A percentile compares a stretch with the other conserved stretches of the same genome.
Evolutionary conservation across 2,329 filamentous ascomycete genomes (phyloP).

Genomic region (Microcyclospora tardicrescens): DNA sequence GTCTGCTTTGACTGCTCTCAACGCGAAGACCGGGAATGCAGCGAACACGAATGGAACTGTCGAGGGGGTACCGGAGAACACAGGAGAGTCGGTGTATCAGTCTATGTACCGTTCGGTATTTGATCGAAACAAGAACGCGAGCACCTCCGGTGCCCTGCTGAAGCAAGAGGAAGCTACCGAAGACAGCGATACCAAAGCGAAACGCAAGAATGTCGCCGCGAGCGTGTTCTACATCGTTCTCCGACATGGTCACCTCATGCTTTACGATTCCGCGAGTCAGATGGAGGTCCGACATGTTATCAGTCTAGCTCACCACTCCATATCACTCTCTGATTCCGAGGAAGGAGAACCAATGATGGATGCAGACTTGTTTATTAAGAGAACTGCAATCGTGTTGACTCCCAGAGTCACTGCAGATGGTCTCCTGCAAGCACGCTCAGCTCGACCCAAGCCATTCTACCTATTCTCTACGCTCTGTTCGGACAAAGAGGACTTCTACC

Average conservation of each 20-base stretch:
- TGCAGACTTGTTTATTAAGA: constrained; percentile 89
- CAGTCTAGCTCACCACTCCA: constrained; percentile 73
- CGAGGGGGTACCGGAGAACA: constrained; percentile 20
- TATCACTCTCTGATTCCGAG: constrained; percentile 53
- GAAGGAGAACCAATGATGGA: constrained; percentile 56
- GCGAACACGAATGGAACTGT: constrained; percentile 1
- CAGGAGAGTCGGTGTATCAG: constrained; percentile 92
- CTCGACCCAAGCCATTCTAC: constrained; percentile 63
- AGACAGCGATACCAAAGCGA: constrained; percentile 1
- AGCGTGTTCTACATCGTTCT: constrained; percentile 22
- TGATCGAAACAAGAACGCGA: constrained; percentile 51
- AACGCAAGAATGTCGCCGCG: constrained; percentile 11
- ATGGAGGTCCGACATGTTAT: constrained; percentile 94
- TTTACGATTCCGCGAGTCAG: constrained; percentile 92
- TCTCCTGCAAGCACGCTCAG: constrained; percentile 6
- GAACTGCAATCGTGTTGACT: constrained; percentile 29
- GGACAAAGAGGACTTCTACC: constrained; percentile 97
- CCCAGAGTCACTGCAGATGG: constrained; percentile 14
- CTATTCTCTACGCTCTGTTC: constrained; percentile 92
- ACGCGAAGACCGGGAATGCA: constrained; percentile 9
- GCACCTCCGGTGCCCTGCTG: constrained; percentile 7
- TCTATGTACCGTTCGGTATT: constrained; percentile 96
- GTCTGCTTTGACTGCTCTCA: constrained; percentile 16
- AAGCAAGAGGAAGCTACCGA: constrained; percentile 3
- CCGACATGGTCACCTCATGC: constrained; percentile 89